Evolutionary conservation across 2,329 filamentous ascomycete species (phyloP).

Genomic region (Neonectria ditissima): DNA sequence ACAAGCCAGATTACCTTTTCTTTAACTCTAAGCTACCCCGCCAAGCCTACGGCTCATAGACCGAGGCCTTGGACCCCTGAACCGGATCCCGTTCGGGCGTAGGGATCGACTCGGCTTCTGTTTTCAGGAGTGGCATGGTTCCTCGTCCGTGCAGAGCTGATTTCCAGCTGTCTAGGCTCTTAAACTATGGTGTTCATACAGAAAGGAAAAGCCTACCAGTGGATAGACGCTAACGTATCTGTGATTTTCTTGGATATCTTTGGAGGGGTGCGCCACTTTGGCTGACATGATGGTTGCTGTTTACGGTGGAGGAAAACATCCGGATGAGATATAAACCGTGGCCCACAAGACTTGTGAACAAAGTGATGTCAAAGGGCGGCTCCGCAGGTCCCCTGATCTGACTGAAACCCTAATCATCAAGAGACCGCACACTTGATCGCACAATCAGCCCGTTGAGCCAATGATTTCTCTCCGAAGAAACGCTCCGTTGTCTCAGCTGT

Average conservation of each 20-base stretch:
- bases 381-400: constrained; percentile 5
- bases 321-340: neutral
- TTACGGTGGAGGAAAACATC: neutral
- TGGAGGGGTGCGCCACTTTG: constrained; percentile 17
- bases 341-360: constrained; percentile 16
- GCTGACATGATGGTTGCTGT: constrained; percentile 14
- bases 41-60: neutral
- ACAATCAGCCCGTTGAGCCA: neutral
- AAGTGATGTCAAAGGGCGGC: constrained; percentile 13
- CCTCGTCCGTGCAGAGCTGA: neutral
- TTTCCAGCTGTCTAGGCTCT: constrained; percentile 6
- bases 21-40: neutral
- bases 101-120: constrained; percentile 1
- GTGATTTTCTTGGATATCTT: constrained; percentile 10
- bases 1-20: neutral
- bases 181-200: neutral
- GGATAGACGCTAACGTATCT: constrained; percentile 16
- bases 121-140: neutral
- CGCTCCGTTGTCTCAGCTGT: neutral
- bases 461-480: neutral
- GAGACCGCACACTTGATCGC: neutral
- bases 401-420: neutral
- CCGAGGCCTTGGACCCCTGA: neutral
- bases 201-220: neutral
- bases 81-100: neutral